These are phyloP conservation scores for Fusarium sp. DNA, from an alignment of 2,329 filamentous ascomycete genomes.

Conservation along the genomic window DNA sequence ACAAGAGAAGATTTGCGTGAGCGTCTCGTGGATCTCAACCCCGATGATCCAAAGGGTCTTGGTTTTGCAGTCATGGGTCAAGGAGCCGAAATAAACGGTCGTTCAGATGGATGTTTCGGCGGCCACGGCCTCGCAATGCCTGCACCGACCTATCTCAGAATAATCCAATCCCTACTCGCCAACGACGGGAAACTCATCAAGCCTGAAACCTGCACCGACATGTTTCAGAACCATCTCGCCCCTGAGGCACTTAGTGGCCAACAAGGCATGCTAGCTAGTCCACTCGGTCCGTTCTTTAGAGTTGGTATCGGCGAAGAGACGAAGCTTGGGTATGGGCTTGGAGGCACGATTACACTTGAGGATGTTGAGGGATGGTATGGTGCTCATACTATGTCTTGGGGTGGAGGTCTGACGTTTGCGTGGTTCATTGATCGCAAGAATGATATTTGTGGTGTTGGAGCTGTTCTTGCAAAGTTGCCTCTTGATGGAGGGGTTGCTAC, in stretches of 20 bases:
- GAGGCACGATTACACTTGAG: conserved; percentile 53
- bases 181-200: conserved; percentile 60
- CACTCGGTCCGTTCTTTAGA: conserved; percentile 49
- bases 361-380: conserved; percentile 56
- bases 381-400: conserved; percentile 55
- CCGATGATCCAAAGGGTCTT: conserved; percentile 48
- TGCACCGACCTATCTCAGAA: conserved; percentile 52
- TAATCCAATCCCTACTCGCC: conserved; percentile 57
- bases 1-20: conserved; percentile 48
- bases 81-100: conserved; percentile 45
- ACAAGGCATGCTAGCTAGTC: conserved; percentile 43
- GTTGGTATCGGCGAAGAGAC: conserved; percentile 45
- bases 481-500: conserved; percentile 33
- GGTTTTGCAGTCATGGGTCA: conserved; percentile 50
- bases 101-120: conserved; percentile 52
- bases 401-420: conserved; percentile 54
- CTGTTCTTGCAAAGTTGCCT: conserved; percentile 52
- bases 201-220: conserved; percentile 50
- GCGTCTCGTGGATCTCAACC: conserved; percentile 50
- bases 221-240: conserved; percentile 59
- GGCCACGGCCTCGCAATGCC: conserved; percentile 55
- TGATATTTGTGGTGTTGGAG: conserved; percentile 54
- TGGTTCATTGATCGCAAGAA: conserved; percentile 62
- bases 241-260: conserved; percentile 41
- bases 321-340: conserved; percentile 52